These are phyloP conservation scores for Zygnema cylindricum DNA, from an alignment of 139 green algal species.

Conservation along the genomic window DNA sequence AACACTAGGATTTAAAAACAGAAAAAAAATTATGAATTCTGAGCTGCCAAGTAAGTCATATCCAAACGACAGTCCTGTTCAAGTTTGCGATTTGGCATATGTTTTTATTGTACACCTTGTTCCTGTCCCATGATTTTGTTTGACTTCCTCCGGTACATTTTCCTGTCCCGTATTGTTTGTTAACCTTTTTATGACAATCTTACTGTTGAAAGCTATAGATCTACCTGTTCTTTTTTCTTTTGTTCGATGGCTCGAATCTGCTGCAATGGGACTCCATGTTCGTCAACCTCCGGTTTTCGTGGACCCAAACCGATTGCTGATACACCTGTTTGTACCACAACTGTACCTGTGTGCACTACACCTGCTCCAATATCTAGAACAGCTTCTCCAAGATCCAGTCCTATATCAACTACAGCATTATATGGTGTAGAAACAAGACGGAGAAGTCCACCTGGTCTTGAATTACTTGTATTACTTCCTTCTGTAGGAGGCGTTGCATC, in stretches of 20 bases:
- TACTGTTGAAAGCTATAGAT: neutral
- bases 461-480: neutral
- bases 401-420: neutral
- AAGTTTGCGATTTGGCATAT: too few relatives aligned
- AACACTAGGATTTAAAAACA: too few relatives aligned
- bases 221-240: conserved; percentile 20
- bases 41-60: too few relatives aligned
- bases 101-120: too few relatives aligned
- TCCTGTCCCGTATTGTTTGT: too few relatives aligned
- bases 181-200: too few relatives aligned
- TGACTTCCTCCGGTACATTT: too few relatives aligned
- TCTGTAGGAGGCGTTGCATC: neutral
- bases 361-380: neutral
- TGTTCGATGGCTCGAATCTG: conserved; percentile 9
- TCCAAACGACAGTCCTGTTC: too few relatives aligned
- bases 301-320: neutral
- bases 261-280: conserved; percentile 6
- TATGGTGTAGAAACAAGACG: neutral
- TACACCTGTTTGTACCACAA: conserved; percentile 8
- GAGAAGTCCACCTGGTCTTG: neutral
- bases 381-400: neutral
- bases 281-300: neutral
- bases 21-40: too few relatives aligned
- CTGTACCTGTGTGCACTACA: neutral
- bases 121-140: too few relatives aligned